Base-by-base conservation (phyloP, 2,329 filamentous ascomycete genomes). In the Phialophora verrucosa region DNA sequence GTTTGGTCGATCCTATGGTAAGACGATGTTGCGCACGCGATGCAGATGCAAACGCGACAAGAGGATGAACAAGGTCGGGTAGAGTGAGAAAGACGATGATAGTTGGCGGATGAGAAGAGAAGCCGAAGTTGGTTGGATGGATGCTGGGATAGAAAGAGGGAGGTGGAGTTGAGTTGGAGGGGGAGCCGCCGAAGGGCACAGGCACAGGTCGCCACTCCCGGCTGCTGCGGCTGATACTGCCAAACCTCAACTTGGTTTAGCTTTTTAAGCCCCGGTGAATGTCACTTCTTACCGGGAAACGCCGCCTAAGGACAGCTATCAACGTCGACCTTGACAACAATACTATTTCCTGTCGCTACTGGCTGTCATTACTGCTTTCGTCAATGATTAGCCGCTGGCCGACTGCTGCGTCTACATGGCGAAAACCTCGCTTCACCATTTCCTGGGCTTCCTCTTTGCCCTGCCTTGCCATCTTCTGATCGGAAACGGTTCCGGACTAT, bases 51-150 rank as follows among this genome's bases (percentile, higher is more conserved):
- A 62, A 62, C 59, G 32, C 35, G 51, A 62, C 35, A 25, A 62
- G 32, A 62, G 59, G 59, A 62, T 62, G 59, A 54, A 62, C 59
- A 62, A 56, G 59, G 59, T 62, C 56, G 59, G 53, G 53, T 55
- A 55, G 53, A 55, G 29, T 32, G 29, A 31, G 25, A 42, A 61
- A 61, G 59, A 53, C 59, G 59, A 61, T 61, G 59, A 61, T 61
- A 61, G 59, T 61, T 61, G 59, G 59, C 49, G 59, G 59, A 53
- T 29, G 49, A 61, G 12, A 53, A 53, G 59, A 53, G n/a, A 53
- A 38, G 49, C 27, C 59, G 44, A 53, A 38, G 44, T 51, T 61
- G 59, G 59, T 61, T 61, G 59, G 59, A 61, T 42, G 44, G 57
- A 59, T 50, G 42, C 47, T 59, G 20, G 38, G 42, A 59, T 59